Evolutionary conservation across 2,329 filamentous ascomycete species (phyloP).

Genomic region (Pyrenophora graminea): DNA sequence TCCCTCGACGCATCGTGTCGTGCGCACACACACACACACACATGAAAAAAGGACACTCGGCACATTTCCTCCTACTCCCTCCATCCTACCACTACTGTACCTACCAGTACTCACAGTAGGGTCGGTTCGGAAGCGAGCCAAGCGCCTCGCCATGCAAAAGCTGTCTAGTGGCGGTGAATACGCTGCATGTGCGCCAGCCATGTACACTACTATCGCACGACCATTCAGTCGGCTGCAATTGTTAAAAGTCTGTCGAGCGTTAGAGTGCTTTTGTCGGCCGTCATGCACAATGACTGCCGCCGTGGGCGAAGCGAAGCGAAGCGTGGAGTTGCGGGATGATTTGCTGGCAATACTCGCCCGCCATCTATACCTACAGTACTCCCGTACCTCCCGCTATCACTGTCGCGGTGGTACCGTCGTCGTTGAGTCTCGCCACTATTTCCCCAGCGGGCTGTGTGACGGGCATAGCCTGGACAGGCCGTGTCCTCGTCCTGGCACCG

Average conservation of each 20-base stretch:
- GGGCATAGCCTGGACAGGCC: too few relatives aligned
- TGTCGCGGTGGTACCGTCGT: conserved; percentile 7
- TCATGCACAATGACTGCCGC: conserved; percentile 27
- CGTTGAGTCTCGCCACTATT: background rate
- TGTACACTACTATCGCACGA: conserved; percentile 1
- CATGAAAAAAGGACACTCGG: too few relatives aligned
- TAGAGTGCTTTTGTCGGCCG: conserved; percentile 19
- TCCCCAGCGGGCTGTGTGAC: too few relatives aligned
- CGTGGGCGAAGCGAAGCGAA: conserved; percentile 24
- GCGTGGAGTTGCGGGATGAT: conserved; percentile 15
- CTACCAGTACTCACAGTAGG: too few relatives aligned
- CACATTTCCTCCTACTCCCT: too few relatives aligned
- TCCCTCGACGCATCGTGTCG: too few relatives aligned
- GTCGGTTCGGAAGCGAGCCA: conserved; percentile 20
- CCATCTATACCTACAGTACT: background rate
- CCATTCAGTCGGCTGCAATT: conserved; percentile 21
- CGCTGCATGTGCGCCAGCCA: conserved; percentile 14
- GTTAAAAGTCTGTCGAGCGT: conserved; percentile 14
- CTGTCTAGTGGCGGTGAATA: conserved; percentile 28
- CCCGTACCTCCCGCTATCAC: conserved; percentile 5
- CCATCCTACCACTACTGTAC: too few relatives aligned
- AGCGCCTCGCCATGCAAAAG: conserved; percentile 25
- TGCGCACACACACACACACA: too few relatives aligned
- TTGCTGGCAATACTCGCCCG: conserved; percentile 25
- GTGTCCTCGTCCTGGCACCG: background rate